Evolutionary conservation across 2,329 filamentous ascomycete species (phyloP).

Genomic region (Lecanicillium sp.): DNA sequence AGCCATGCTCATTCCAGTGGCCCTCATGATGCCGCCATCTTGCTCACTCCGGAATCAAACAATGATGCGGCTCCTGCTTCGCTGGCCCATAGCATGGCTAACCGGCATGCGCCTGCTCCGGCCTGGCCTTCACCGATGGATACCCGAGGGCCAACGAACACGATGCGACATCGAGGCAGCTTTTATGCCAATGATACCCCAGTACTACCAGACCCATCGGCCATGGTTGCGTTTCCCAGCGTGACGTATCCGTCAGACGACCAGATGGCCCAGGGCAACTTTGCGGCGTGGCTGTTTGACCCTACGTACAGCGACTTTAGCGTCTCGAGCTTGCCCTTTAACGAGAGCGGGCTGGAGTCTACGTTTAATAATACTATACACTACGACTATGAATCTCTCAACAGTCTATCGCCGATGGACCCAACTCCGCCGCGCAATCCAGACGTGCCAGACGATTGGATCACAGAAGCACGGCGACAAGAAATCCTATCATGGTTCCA

Average conservation of each 20-base stretch:
- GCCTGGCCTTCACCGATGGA: slow-evolving; percentile 24
- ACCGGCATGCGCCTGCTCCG: slow-evolving; percentile 11
- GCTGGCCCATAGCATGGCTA: slow-evolving; percentile 13
- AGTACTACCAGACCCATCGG: slow-evolving; percentile 21
- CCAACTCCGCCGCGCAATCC: slow-evolving; percentile 30
- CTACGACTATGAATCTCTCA: slow-evolving; percentile 42
- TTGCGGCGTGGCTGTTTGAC: slow-evolving; percentile 44
- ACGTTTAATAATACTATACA: slow-evolving; percentile 42
- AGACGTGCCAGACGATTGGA: slow-evolving; percentile 33
- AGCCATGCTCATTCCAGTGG: slow-evolving; percentile 21
- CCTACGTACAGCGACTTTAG: slow-evolving; percentile 32
- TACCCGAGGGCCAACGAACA: slow-evolving; percentile 21
- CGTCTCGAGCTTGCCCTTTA: slow-evolving; percentile 35
- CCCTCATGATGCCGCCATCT: slow-evolving; percentile 37
- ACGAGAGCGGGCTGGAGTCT: slow-evolving; percentile 41
- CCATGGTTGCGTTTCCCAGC: slow-evolving; percentile 21
- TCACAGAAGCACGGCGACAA: slow-evolving; percentile 35
- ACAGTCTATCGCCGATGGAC: slow-evolving; percentile 37
- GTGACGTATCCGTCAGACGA: slow-evolving; percentile 21
- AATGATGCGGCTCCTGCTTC: slow-evolving; percentile 18
- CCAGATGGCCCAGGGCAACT: slow-evolving; percentile 32
- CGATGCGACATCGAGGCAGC: slow-evolving; percentile 28
- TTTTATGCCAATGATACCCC: slow-evolving; percentile 26
- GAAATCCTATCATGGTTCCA: slow-evolving; percentile 36
- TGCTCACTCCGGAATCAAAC: slow-evolving; percentile 33